Evolutionary conservation across 2,329 filamentous ascomycete genomes (phyloP).

Genomic region (Cladosporium sp.): DNA sequence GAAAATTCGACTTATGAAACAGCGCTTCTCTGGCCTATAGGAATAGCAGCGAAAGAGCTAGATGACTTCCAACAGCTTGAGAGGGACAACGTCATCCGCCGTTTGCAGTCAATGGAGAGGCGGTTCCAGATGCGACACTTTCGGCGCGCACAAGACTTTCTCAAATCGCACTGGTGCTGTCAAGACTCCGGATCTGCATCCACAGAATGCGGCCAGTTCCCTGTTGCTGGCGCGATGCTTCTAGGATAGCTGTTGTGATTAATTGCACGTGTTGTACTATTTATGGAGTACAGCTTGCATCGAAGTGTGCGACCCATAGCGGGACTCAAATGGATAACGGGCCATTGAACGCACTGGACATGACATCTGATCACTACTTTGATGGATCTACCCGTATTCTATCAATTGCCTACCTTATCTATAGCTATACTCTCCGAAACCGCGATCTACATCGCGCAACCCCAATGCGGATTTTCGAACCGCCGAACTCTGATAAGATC

Average conservation of each 20-base stretch:
- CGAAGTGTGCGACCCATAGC: too few relatives aligned
- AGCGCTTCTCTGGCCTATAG: not conserved
- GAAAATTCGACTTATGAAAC: not conserved
- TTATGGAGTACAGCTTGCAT: too few relatives aligned
- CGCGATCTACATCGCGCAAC: too few relatives aligned
- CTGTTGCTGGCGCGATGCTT: not conserved
- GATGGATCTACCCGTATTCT: too few relatives aligned
- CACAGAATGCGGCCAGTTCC: not conserved
- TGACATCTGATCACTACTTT: too few relatives aligned
- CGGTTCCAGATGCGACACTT: not conserved
- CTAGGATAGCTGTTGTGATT: not conserved
- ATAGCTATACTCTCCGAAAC: too few relatives aligned
- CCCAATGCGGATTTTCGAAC: too few relatives aligned
- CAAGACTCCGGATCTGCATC: not conserved
- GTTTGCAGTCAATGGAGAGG: not conserved
- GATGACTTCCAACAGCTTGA: not conserved
- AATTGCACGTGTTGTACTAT: too few relatives aligned
- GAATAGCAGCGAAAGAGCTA: not conserved
- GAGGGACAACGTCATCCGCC: not conserved
- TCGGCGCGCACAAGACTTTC: not conserved
- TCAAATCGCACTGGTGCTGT: not conserved
- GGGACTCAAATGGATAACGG: too few relatives aligned
- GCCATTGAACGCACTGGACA: too few relatives aligned
- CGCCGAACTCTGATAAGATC: too few relatives aligned
- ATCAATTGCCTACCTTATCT: too few relatives aligned